phyloP scores from a whole-genome alignment of 768 basidiomycete species.

The Kwoniella botswanensis region DNA sequence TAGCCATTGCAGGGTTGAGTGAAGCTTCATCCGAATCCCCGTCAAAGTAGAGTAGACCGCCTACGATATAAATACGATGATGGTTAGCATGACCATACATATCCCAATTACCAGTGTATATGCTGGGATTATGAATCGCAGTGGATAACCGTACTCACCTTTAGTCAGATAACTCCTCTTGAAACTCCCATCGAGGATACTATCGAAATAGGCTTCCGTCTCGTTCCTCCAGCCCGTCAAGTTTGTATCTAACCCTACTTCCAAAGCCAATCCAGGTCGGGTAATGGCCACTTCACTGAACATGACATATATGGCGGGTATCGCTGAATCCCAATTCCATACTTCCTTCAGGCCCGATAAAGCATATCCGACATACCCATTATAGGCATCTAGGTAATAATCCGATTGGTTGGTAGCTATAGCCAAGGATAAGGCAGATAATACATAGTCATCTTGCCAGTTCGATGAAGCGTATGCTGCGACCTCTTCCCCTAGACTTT shows the following conservation, averaged over 20 bases:
- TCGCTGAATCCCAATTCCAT: conserved; percentile 90
- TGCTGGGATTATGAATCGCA: background rate
- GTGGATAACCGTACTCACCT: conserved; percentile 61
- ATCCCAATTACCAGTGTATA: background rate
- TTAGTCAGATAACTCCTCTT: conserved; percentile 66
- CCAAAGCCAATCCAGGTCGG: conserved; percentile 62
- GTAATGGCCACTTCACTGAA: conserved; percentile 74
- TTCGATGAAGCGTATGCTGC: conserved; percentile 72
- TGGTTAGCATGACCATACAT: conserved; percentile 17
- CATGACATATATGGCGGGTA: conserved; percentile 74
- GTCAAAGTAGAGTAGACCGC: conserved; percentile 78
- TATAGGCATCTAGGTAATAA: conserved; percentile 69
- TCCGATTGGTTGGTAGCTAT: conserved; percentile 70
- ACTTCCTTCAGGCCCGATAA: conserved; percentile 65
- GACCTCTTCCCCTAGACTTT: conserved; percentile 62
- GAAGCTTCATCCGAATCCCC: conserved; percentile 77
- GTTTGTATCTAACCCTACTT: conserved; percentile 61
- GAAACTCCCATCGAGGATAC: conserved; percentile 66
- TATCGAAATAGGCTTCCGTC: conserved; percentile 78
- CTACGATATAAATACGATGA: conserved; percentile 59
- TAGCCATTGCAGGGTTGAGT: conserved; percentile 84
- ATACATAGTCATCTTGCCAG: conserved; percentile 57
- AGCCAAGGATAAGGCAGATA: conserved; percentile 78
- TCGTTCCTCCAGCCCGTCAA: conserved; percentile 70
- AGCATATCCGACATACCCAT: conserved; percentile 66